A percentile compares a stretch with the other conserved stretches of the same genome.
Conservation (phyloP, 2,329 filamentous ascomycete genomes). For the Colletotrichum spaethianum region DNA sequence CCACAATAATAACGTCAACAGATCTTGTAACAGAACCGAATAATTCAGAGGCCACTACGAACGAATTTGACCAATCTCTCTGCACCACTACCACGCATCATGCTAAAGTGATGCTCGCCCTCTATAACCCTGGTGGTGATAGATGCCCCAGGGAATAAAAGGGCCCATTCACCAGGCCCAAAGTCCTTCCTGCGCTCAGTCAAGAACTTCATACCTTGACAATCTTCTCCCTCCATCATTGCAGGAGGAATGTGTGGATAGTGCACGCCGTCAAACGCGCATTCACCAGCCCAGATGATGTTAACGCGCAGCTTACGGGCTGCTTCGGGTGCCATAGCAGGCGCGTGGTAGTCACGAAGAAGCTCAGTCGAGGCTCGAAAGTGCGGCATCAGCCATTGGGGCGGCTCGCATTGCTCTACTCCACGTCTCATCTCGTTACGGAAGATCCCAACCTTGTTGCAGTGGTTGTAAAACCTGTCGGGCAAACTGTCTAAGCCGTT, state of each 20-base stretch:
- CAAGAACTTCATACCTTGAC: constrained; percentile 63
- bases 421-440: constrained; percentile 65
- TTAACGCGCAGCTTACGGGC: constrained; percentile 72
- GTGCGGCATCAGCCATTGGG: constrained; percentile 80
- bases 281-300: constrained; percentile 80
- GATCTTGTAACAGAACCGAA: background rate
- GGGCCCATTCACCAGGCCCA: constrained; percentile 77
- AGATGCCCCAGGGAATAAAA: constrained; percentile 72
- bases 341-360: constrained; percentile 72
- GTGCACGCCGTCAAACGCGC: constrained; percentile 76
- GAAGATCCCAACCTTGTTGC: constrained; percentile 79
- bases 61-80: background rate
- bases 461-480: constrained; percentile 76
- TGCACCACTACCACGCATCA: constrained; percentile 74
- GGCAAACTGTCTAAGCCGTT: constrained; percentile 77
- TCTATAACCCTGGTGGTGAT: constrained; percentile 76
- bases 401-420: constrained; percentile 67
- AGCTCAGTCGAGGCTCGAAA: constrained; percentile 78
- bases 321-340: constrained; percentile 72
- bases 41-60: background rate
- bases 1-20: too few species aligned
- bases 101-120: constrained; percentile 79
- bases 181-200: constrained; percentile 82
- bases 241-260: constrained; percentile 75
- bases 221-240: constrained; percentile 69